These are phyloP conservation scores for Noccaea bulbosa DNA, from an alignment of 345 rosid species.

Conservation along the genomic window DNA sequence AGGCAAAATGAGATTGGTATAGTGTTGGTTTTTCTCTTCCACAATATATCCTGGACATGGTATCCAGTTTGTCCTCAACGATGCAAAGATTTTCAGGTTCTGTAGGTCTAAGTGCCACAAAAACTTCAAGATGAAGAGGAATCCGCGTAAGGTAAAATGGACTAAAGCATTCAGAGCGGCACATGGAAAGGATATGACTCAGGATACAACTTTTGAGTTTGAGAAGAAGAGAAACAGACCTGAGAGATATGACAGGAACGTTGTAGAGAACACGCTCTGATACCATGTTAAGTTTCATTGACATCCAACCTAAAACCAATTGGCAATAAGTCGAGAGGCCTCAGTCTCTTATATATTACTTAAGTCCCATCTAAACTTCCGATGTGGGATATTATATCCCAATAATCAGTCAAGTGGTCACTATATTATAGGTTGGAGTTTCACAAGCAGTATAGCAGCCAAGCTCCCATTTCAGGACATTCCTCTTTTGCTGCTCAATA, in stretches of 20 bases:
- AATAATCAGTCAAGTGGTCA: constrained; percentile 45
- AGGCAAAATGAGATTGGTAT: constrained; percentile 75
- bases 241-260: constrained; percentile 90
- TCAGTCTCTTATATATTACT: too few relatives aligned
- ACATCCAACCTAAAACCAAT: too few relatives aligned
- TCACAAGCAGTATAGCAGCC: neutral
- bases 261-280: constrained; percentile 69
- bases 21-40: constrained; percentile 97
- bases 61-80: constrained; percentile 87
- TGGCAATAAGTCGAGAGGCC: too few relatives aligned
- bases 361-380: too few relatives aligned
- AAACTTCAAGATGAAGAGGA: constrained; percentile 98
- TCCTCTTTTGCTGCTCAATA: too few relatives aligned
- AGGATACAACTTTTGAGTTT: constrained; percentile 93
- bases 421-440: constrained; percentile 16
- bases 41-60: constrained; percentile 90
- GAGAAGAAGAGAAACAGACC: constrained; percentile 97
- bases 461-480: neutral
- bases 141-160: constrained; percentile 96
- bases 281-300: too few relatives aligned
- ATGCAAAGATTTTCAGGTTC: constrained; percentile 88
- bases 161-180: constrained; percentile 86
- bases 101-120: constrained; percentile 92
- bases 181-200: constrained; percentile 95
- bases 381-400: too few relatives aligned